Evolutionary conservation across 2,329 filamentous ascomycete species (phyloP).

Genomic region (Pseudogymnoascus sp.): DNA sequence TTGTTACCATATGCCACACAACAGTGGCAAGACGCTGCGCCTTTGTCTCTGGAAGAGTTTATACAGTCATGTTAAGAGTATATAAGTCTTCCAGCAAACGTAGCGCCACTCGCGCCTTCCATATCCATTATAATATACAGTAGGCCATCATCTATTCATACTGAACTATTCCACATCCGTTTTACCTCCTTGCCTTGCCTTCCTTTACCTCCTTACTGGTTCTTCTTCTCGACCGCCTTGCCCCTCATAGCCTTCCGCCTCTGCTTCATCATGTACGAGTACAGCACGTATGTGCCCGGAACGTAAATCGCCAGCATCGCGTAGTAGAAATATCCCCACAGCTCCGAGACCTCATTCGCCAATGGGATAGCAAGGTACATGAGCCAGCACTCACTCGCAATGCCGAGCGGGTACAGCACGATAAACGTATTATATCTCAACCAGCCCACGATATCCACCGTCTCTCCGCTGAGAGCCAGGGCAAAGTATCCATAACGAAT

Average conservation of each 20-base stretch:
- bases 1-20: not conserved
- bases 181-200: not conserved
- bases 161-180: not conserved
- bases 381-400: conserved; percentile 76
- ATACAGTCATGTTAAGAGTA: not conserved
- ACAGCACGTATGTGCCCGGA: conserved; percentile 73
- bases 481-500: conserved; percentile 91
- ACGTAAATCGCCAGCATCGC: conserved; percentile 67
- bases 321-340: conserved; percentile 53
- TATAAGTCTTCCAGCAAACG: not conserved
- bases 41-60: not conserved
- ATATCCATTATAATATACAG: conserved; percentile 8
- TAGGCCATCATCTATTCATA: conserved; percentile 10
- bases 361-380: conserved; percentile 63
- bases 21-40: not conserved
- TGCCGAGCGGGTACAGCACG: conserved; percentile 85
- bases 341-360: conserved; percentile 41
- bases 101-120: not conserved
- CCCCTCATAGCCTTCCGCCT: conserved; percentile 68
- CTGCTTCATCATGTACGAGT: conserved; percentile 92
- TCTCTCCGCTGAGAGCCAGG: conserved; percentile 54
- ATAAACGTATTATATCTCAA: conserved; percentile 89
- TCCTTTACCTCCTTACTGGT: not conserved
- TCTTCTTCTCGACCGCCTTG: conserved; percentile 38
- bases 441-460: conserved; percentile 65